Conservation (phyloP, 495 filamentous ascomycete species). For the Xanthoparmelia taractica region DNA sequence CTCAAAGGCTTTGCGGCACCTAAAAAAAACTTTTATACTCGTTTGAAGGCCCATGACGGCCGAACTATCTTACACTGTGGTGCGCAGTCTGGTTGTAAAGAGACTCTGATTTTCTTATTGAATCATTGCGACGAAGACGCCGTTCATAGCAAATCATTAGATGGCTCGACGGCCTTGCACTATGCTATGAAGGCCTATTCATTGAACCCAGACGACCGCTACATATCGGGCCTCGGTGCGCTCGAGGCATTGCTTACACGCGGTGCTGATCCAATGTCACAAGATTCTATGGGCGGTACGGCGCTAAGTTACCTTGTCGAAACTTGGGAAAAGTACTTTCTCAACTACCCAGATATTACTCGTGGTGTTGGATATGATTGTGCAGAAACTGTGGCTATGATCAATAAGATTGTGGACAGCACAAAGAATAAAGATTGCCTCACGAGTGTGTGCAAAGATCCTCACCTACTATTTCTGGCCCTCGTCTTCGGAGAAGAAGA, state of each 20-base stretch:
- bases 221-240: neutral
- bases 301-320: neutral
- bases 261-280: constrained; percentile 2
- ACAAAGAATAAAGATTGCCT: neutral
- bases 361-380: neutral
- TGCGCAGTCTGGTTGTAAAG: neutral
- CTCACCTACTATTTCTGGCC: neutral
- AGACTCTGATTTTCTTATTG: neutral
- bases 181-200: neutral
- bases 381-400: neutral
- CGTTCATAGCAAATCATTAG: neutral
- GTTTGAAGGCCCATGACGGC: constrained; percentile 8
- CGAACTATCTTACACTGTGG: neutral
- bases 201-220: neutral
- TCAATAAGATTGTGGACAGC: neutral
- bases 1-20: neutral
- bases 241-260: constrained; percentile 1
- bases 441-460: neutral
- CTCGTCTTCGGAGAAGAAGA: neutral
- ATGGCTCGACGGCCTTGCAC: constrained; percentile 15
- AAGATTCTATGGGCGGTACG: neutral
- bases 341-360: neutral
- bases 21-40: neutral
- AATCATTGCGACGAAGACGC: neutral
- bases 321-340: neutral